Evolutionary conservation across 768 basidiomycete genomes (phyloP), one percentile per base, ranked within the genome.

Genomic region (Gyrodon lividus): DNA sequence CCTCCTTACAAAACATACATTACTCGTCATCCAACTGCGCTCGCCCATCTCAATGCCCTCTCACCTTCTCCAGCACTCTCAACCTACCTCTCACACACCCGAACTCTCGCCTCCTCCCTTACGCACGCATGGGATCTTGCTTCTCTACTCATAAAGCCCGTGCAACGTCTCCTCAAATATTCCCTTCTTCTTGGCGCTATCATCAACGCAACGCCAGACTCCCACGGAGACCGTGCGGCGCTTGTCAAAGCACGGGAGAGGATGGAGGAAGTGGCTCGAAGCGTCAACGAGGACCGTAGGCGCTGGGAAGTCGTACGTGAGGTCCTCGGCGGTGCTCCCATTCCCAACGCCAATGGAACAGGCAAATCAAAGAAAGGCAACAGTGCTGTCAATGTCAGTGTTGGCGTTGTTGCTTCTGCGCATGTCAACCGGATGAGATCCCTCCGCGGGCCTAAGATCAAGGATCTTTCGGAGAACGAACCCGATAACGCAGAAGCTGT

Each of bases 131-230:
- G 92, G 87, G 96, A 99, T 66, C 82, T 99, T 23, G 78, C 91
- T 5, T 93, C 92, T 0, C 80, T 98, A 34, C 86, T 99, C 54
- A 98, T 99, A 70, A 98, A 98, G 70, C 97, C 97, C 30, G 92
- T 99, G 4, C 97, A 98, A 64, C 84, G 96, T 14, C 79, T 98
- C 48, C 83, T 98, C 57, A 98, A 98, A 66, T 99, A 99, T 64
- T 84, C 91, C 0, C 80, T 98, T 8, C 79, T 99, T 24, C 81
- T 99, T 30, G 71, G 73, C 22, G 82, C 89, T 22, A 85, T 92
- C 57, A 79, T 87, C 46, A 82, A 86, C 44, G 86, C 84, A 61
- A 92, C 91, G 0, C 82, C 84, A 6, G 80, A 84, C 46, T 66
- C 69, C 20, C 88, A 91, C 61, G 72, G 75, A 0, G 90, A 92